Evolutionary conservation across 2,329 filamentous ascomycete species (phyloP), one percentile per base, ranked within the genome.

Genomic region (Phoma sp.): DNA sequence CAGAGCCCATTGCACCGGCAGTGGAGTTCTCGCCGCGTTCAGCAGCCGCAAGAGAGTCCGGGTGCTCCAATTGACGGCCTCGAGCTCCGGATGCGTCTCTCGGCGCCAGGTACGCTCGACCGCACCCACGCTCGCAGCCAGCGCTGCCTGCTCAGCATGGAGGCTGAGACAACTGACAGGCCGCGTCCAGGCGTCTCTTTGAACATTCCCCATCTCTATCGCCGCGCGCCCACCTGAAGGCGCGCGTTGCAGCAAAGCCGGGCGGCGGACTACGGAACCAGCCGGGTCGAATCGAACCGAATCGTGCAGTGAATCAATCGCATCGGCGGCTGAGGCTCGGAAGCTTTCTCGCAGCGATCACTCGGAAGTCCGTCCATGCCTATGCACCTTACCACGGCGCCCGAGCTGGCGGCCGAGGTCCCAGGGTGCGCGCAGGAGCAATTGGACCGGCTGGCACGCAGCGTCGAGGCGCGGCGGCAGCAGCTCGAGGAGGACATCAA

Each of bases 71-170:
- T 66, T 58, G 58, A 52, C 52, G 48, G 49, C 52, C 6, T 56
- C 48, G 37, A 41, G 39, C 45, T 63, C 69, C 68, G 69, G 53
- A 71, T 73, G 70, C 67, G 64, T 68, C 64, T 52, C 43, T 66
- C 52, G 42, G 55, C 44, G 56, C 65, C 55, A 68, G 68, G 66
- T 71, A 70, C 64, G 55, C 48, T 38, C 49, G 35, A 43, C 27
- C 37, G 39, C 56, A 39, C 44, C 45, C 9, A 51, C 47, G 57
- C 50, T 50, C 47, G 48, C 59, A 46, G 55, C 45, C 23, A 51
- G 47, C 45, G 32, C 50, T n/a, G 38, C 38, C 9, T 32, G 32
- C 87, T 0, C 80, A 37, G 86, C 85, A 0, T 35, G 45, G 35
- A 25, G 86, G 0, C 29, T 18, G 45, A 54, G 52, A 49, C 46